These are phyloP conservation scores for Bryum argenteum DNA, from an alignment of 225 moss, liverwort and hornwort genomes.

Conservation along the genomic window DNA sequence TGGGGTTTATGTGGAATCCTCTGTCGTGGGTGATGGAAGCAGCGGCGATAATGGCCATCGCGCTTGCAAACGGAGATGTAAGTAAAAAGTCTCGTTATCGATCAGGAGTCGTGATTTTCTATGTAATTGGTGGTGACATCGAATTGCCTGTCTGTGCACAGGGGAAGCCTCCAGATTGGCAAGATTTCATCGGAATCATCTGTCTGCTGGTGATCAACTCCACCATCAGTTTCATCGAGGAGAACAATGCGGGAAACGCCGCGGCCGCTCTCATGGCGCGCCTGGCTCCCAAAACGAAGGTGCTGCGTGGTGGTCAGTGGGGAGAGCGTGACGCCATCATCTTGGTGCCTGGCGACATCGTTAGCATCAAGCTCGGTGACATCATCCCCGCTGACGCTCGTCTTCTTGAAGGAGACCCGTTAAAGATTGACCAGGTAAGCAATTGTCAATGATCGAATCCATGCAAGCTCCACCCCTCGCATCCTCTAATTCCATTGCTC, in stretches of 20 bases:
- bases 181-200: conserved; percentile 55
- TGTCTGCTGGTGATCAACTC: conserved; percentile 46
- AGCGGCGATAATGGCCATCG: conserved; percentile 59
- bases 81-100: neutral
- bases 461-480: neutral
- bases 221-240: conserved; percentile 56
- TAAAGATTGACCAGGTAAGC: conserved; percentile 54
- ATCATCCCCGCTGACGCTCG: conserved; percentile 62
- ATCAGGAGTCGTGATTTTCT: too few species aligned
- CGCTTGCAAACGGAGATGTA: conserved; percentile 49
- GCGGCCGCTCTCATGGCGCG: conserved; percentile 62
- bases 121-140: neutral
- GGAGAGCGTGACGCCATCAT: conserved; percentile 42
- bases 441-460: too few species aligned
- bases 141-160: conserved; percentile 12
- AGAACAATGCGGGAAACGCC: conserved; percentile 58
- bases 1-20: conserved; percentile 68
- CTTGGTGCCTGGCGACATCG: conserved; percentile 58
- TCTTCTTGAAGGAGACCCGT: conserved; percentile 50
- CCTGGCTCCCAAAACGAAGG: conserved; percentile 57
- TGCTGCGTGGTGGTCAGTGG: conserved; percentile 49
- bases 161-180: conserved; percentile 55
- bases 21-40: conserved; percentile 67
- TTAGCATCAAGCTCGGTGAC: conserved; percentile 62
- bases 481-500: neutral